Evolutionary conservation across 352 stramenopile genomes (phyloP).

Genomic region (Phytophthora parvispora): DNA sequence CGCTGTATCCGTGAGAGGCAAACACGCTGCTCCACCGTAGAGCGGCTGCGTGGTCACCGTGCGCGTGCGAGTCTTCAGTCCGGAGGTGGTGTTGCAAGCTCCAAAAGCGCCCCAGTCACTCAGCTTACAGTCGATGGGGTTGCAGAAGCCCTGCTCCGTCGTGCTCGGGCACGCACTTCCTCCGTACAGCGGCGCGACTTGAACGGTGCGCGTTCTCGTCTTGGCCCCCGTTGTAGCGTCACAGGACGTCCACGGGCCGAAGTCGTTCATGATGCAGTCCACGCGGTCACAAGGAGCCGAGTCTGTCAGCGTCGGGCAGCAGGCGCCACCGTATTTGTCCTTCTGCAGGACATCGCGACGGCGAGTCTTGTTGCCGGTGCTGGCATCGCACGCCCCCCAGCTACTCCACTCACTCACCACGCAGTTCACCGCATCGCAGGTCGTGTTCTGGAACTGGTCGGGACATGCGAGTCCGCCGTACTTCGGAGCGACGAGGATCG

Average conservation of each 20-base stretch:
- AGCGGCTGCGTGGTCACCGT: conserved; percentile 28
- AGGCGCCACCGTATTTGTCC: conserved; percentile 41
- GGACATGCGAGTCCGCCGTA: conserved; percentile 60
- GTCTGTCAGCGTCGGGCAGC: conserved; percentile 42
- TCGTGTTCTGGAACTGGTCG: conserved; percentile 35
- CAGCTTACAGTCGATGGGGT: conserved; percentile 56
- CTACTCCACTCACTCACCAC: conserved; percentile 50
- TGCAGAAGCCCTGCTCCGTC: conserved; percentile 44
- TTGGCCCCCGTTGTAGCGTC: conserved; percentile 36
- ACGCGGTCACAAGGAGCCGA: conserved; percentile 38
- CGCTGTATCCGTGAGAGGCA: conserved; percentile 26
- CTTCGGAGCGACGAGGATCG: conserved; percentile 39
- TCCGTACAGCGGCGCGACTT: conserved; percentile 40
- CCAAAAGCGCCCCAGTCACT: conserved; percentile 48
- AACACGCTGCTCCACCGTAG: conserved; percentile 55
- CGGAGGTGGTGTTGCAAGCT: conserved; percentile 36
- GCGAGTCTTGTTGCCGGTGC: conserved; percentile 41
- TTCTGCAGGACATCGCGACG: conserved; percentile 45
- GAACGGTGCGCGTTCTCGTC: conserved; percentile 42
- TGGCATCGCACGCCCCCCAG: conserved; percentile 44
- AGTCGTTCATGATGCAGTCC: conserved; percentile 52
- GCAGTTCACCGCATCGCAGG: conserved; percentile 72
- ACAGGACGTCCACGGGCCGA: conserved; percentile 41
- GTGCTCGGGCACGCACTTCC: conserved; percentile 42
- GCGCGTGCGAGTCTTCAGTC: conserved; percentile 52